Base-by-base conservation (phyloP, 2,329 filamentous ascomycete genomes). In the Cladophialophora immunda region DNA sequence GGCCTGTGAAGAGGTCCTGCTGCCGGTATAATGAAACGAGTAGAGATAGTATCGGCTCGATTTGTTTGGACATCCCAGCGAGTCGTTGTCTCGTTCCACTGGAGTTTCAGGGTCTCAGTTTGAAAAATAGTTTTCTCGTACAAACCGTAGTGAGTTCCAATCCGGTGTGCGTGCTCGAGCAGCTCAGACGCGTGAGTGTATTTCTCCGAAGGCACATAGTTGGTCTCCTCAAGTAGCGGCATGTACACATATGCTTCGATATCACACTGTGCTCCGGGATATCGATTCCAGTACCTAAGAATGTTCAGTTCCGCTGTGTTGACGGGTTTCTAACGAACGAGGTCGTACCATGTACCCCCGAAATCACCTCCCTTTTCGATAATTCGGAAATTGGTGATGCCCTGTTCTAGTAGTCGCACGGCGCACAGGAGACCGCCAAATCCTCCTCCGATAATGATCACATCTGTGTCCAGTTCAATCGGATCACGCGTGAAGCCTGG, bases 11-110 rank as follows among this genome's bases (percentile, higher is more conserved):
- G 77, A 25, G 83, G 81, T 3, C 82, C 81, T 22, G 76, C 75
- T 2, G 79, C 79, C 3, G 76, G 74, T 7, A 80, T 75, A 2
- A 82, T 75, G 70, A 81, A 84, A 8, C 78, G 74, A 1, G 79
- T 77, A 34, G 67, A 73, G 61, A 82, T 69, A 1, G 59, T 65
- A 58, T 76, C 70, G 7, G 65, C 41, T 8, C 67, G 69, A 36
- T 71, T 64, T 1, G 70, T 73, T 62, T 79, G 50, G 7, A 38
- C 41, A n/a, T 58, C 41, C 69, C 67, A 69, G 9, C 19, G 29
- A 17, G 36, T 55, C 1, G 41, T 50, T 22, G 34, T 30, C 15
- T 69, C 67, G 52, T 70, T 64, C 69, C 69, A 71, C 22, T 41
- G 52, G 13, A 68, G 19, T 15, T 53, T 63, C 19, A 68, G 54